Conservation (phyloP, 2,329 filamentous ascomycete species). For the Diaporthe capsici region DNA sequence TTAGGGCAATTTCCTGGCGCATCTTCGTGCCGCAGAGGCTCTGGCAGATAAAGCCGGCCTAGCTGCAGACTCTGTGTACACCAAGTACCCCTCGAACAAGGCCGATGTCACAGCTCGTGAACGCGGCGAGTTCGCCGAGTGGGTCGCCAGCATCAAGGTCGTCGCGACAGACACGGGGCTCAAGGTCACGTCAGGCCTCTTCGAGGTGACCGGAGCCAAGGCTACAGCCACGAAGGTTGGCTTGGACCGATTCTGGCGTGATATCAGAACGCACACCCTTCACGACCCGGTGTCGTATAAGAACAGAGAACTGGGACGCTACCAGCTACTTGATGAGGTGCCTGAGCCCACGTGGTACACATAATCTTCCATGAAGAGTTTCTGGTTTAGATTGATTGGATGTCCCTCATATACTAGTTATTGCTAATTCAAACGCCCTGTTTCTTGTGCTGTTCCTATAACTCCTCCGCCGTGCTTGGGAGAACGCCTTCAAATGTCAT, state of each 20-base stretch:
- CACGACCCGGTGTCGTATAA: slow-evolving; percentile 79
- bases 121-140: slow-evolving; percentile 73
- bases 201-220: slow-evolving; percentile 74
- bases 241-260: slow-evolving; percentile 76
- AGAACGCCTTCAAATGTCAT: not conserved
- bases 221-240: slow-evolving; percentile 71
- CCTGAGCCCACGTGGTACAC: slow-evolving; percentile 75
- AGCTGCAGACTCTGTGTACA: slow-evolving; percentile 63
- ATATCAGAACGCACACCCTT: slow-evolving; percentile 75
- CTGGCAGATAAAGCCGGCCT: slow-evolving; percentile 69
- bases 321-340: slow-evolving; percentile 67
- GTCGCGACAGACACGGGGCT: slow-evolving; percentile 73
- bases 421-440: not conserved
- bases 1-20: slow-evolving; percentile 69
- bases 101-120: slow-evolving; percentile 62
- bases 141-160: slow-evolving; percentile 74
- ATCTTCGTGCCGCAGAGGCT: slow-evolving; percentile 71
- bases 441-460: too few species aligned
- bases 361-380: slow-evolving; percentile 44
- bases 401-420: too few species aligned
- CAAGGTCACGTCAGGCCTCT: slow-evolving; percentile 71
- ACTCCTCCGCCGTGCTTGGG: not conserved
- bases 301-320: slow-evolving; percentile 73
- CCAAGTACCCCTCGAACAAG: slow-evolving; percentile 56
- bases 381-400: not conserved